phyloP scores from a whole-genome alignment of 2,329 filamentous ascomycete species.

The Cladophialophora chaetospira region DNA sequence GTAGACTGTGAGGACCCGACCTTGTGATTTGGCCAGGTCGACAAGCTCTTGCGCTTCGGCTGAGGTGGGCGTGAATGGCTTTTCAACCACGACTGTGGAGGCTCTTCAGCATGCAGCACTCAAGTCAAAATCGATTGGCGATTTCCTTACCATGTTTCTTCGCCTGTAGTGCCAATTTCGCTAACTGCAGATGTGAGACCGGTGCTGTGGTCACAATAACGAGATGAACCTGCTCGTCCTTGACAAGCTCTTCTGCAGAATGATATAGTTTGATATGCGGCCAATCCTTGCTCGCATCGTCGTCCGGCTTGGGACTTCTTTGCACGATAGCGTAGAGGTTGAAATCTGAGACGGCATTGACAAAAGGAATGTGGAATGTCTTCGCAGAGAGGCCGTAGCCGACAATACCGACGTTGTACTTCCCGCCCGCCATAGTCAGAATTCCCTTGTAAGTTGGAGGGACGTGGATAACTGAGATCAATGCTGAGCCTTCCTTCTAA shows the following conservation, averaged over 20 bases:
- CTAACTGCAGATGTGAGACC: constrained; percentile 67
- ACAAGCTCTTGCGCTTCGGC: constrained; percentile 68
- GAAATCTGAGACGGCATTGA: constrained; percentile 64
- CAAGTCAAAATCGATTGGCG: too few species aligned
- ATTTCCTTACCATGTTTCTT: constrained; percentile 30
- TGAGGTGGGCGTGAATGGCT: constrained; percentile 75
- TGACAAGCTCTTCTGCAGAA: constrained; percentile 62
- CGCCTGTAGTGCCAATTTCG: constrained; percentile 59
- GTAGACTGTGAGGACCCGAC: constrained; percentile 65
- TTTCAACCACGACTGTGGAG: constrained; percentile 79
- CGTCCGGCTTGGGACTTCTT: constrained; percentile 63
- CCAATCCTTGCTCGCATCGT: constrained; percentile 70
- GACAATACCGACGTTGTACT: constrained; percentile 60
- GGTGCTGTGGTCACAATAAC: constrained; percentile 73
- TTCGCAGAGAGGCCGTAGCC: constrained; percentile 70
- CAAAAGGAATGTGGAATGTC: constrained; percentile 81
- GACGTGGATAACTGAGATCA: too few species aligned
- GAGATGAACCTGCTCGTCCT: constrained; percentile 67
- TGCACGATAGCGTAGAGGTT: constrained; percentile 76
- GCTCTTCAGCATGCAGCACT: too few species aligned
- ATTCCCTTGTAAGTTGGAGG: too few species aligned
- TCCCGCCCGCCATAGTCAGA: constrained; percentile 44
- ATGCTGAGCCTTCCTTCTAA: too few species aligned
- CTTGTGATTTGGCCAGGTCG: constrained; percentile 54
- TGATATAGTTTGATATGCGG: constrained; percentile 66